Evolutionary conservation across 495 filamentous ascomycete genomes (phyloP).

Genomic region (Extremus antarcticus): DNA sequence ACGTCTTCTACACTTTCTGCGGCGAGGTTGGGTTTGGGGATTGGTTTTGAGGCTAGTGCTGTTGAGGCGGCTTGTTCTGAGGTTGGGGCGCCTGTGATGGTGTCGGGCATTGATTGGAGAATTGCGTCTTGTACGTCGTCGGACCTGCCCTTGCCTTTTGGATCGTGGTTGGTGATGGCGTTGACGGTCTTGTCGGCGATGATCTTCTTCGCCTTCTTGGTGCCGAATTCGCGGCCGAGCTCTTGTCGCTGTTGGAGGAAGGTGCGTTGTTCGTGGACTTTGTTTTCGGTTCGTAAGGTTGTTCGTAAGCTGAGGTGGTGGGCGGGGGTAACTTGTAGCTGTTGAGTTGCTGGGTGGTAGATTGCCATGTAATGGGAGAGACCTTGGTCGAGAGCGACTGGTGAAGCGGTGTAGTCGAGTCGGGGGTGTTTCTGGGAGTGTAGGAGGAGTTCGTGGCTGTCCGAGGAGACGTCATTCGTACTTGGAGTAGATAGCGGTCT

Average conservation of each 20-base stretch:
- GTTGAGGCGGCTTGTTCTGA: slow-evolving; percentile 53
- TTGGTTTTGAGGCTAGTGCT: slow-evolving; percentile 56
- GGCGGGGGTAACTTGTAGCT: slow-evolving; percentile 64
- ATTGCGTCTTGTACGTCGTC: slow-evolving; percentile 17
- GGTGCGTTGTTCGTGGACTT: slow-evolving; percentile 39
- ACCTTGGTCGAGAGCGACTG: slow-evolving; percentile 47
- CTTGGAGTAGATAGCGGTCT: slow-evolving; percentile 19
- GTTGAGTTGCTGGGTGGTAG: slow-evolving; percentile 61
- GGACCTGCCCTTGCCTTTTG: slow-evolving; percentile 8
- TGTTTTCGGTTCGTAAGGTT: slow-evolving; percentile 22
- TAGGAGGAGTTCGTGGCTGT: slow-evolving; percentile 57
- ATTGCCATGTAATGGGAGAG: slow-evolving; percentile 82
- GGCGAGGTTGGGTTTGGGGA: slow-evolving; percentile 62
- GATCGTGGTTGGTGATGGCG: slow-evolving; percentile 40
- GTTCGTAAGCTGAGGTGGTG: slow-evolving; percentile 57
- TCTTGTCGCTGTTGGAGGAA: slow-evolving; percentile 39
- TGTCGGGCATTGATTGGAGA: slow-evolving; percentile 26
- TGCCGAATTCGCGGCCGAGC: slow-evolving; percentile 84
- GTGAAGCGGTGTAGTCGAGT: slow-evolving; percentile 50
- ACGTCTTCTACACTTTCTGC: slow-evolving; percentile 69
- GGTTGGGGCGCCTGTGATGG: slow-evolving; percentile 45
- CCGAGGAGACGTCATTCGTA: slow-evolving; percentile 11
- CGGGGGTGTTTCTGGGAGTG: slow-evolving; percentile 64
- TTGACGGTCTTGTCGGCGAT: slow-evolving; percentile 67
- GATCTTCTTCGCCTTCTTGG: slow-evolving; percentile 83